Evolutionary conservation across 352 stramenopile genomes (phyloP).

Genomic region (Peronospora tabacina): DNA sequence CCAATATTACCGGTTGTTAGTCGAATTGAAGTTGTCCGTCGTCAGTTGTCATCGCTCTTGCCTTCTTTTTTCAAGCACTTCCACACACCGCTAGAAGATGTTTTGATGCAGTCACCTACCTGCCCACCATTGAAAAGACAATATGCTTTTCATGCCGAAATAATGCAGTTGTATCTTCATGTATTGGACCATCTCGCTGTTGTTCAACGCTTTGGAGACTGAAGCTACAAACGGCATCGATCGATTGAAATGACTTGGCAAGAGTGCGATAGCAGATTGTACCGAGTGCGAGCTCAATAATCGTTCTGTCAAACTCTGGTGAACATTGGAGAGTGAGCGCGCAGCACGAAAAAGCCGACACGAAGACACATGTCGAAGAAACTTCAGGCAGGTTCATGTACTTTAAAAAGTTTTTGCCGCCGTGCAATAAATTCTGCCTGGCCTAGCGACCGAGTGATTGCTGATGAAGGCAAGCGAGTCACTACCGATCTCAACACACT

Average conservation of each 20-base stretch:
- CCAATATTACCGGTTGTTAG: conserved; percentile 23
- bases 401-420: conserved; percentile 17
- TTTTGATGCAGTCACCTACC: conserved; percentile 15
- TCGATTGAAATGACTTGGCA: neutral
- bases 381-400: neutral
- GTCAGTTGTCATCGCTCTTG: conserved; percentile 8
- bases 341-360: conserved; percentile 12
- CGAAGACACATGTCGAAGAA: conserved; percentile 8
- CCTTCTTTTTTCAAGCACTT: conserved; percentile 24
- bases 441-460: conserved; percentile 14
- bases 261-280: too few species aligned
- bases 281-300: neutral
- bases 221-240: conserved; percentile 5
- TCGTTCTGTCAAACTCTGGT: conserved; percentile 12
- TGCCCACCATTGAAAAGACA: conserved; percentile 9
- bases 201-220: conserved; percentile 17
- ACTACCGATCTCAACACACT: neutral
- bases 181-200: conserved; percentile 8
- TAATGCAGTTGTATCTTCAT: conserved; percentile 12
- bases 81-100: conserved; percentile 1
- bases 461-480: neutral
- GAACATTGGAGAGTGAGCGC: too few species aligned
- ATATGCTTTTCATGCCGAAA: conserved; percentile 12
- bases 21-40: conserved; percentile 19
- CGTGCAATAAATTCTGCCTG: conserved; percentile 15